Evolutionary conservation across 495 filamentous ascomycete genomes (phyloP).

Genomic region (Xylaria castorea): DNA sequence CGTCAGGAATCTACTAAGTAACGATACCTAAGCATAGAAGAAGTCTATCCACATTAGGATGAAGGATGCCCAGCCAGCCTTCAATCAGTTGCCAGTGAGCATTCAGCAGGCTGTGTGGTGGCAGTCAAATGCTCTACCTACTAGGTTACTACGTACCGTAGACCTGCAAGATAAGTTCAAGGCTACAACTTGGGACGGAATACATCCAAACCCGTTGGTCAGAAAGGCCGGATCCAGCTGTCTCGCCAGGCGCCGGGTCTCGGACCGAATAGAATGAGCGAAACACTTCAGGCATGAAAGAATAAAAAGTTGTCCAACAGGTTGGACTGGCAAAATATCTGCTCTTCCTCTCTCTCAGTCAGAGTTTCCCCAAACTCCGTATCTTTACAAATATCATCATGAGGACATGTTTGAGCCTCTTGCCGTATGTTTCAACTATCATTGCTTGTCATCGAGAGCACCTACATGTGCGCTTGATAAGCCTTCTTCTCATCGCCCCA

Average conservation of each 20-base stretch:
- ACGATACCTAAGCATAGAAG: background rate
- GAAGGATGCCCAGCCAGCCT: background rate
- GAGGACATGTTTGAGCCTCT: background rate
- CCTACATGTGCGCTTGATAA: conserved; percentile 9
- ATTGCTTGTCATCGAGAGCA: background rate
- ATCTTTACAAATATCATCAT: background rate
- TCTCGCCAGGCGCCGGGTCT: conserved; percentile 1
- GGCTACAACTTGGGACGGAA: background rate
- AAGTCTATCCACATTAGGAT: background rate
- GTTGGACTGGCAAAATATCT: background rate
- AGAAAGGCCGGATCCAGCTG: background rate
- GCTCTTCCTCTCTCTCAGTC: background rate
- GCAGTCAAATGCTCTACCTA: background rate
- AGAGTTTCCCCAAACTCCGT: background rate
- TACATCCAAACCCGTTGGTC: background rate
- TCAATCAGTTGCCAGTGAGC: background rate
- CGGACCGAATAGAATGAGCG: background rate
- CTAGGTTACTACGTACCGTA: too few relatives aligned
- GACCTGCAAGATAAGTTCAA: background rate
- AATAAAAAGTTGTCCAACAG: background rate
- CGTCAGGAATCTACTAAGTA: conserved; percentile 10
- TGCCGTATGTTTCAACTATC: background rate
- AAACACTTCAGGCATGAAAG: background rate
- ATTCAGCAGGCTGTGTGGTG: conserved; percentile 6
- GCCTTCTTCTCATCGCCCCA: conserved; percentile 2